Conservation (phyloP, 305 asterid genomes). For the Stenogyne calaminthoides region DNA sequence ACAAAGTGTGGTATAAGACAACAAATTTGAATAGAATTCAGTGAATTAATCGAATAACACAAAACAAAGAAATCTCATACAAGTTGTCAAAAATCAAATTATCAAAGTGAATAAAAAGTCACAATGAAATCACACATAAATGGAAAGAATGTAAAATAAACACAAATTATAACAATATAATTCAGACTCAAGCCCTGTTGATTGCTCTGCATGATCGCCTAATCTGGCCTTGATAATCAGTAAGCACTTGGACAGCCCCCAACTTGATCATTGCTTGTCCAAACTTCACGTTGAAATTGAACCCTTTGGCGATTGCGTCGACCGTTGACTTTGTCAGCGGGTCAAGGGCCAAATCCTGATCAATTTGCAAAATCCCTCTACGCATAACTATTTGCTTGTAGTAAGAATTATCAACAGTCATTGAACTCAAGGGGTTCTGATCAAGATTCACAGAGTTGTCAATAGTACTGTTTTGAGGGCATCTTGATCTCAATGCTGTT, state of each 20-base stretch:
- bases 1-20: neutral
- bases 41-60: neutral
- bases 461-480: constrained; percentile 38
- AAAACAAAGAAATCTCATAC: constrained; percentile 8
- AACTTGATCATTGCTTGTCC: constrained; percentile 66
- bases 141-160: neutral
- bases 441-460: constrained; percentile 47
- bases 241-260: constrained; percentile 54
- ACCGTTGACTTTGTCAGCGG: constrained; percentile 35
- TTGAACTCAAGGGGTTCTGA: constrained; percentile 48
- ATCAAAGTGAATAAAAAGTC: neutral
- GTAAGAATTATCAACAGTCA: constrained; percentile 50
- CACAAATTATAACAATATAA: neutral
- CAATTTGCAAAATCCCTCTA: constrained; percentile 58
- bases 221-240: constrained; percentile 46
- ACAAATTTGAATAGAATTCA: neutral
- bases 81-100: constrained; percentile 2
- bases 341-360: constrained; percentile 62
- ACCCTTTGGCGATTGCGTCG: constrained; percentile 31
- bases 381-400: constrained; percentile 42
- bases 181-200: neutral
- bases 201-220: constrained; percentile 43
- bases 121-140: neutral
- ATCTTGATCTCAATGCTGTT: constrained; percentile 23
- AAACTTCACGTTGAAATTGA: constrained; percentile 41